Base-by-base conservation (phyloP, 371 early-diverging fungal genomes). In the Mortierella polycephala region DNA sequence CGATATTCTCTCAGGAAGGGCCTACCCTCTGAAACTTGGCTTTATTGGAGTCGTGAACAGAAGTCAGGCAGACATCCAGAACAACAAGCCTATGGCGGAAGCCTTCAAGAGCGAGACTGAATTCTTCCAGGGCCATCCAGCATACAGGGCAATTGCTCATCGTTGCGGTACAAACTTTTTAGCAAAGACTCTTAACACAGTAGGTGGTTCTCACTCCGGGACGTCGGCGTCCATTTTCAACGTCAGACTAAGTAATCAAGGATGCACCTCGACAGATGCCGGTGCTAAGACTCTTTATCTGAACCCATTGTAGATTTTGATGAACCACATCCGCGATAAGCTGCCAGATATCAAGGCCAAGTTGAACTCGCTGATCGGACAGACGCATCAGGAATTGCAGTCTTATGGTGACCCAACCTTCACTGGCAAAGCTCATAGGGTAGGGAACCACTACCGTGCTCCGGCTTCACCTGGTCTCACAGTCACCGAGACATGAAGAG, bases 41-140 rank as follows among this genome's bases (percentile, higher is more conserved):
- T 97, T 94, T 82, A 90, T 96, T 69, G 96, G 96, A 51, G 91
- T 96, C 8, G 93, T 97, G 37, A 96, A 96, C 82, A 88, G 97
- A 69, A 92, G 93, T 75, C 96, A 96, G 71, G 91, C 96, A 67
- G 96, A 96, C 72, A 94, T 95, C n/a, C 71, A 90, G 49, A 85
- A 86, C 40, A 93, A 91, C 67, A 94, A 93, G 74, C 89, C 93
- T 10, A 96, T 97, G 84, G 61, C 81, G 6, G 89, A 89, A 11
- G 92, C 97, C 12, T 77, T 96, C 52, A 82, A 86, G 64, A 83
- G 89, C 14, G 98, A 98, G 76, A 81, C 84, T 12, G 88, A 87
- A 37, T 97, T 95, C 67, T 98, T 98, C 84, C 71, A 83, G 57
- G 83, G 76, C 40, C 96, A 96, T 70, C 90, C 94, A 8, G 90